Evolutionary conservation across 108 stramenopile species (phyloP).

Genomic region (Cyclostephanos invisitatus): DNA sequence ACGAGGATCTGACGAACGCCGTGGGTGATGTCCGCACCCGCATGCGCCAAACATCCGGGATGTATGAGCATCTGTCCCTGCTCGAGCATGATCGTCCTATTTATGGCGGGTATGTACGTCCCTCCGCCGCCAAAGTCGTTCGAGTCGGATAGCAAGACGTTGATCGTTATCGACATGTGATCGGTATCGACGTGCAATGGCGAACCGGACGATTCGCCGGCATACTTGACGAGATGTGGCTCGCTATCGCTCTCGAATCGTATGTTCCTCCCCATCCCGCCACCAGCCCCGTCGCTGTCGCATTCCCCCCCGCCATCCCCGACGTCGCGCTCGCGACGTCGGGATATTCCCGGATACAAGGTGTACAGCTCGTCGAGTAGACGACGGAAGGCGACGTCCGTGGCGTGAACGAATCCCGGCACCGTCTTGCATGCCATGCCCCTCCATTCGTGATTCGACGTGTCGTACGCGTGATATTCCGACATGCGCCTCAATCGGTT

Average conservation of each 20-base stretch:
- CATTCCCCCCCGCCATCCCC: too few species aligned
- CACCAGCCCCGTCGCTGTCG: too few species aligned
- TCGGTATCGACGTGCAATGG: slow-evolving; percentile 26
- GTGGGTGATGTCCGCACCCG: slow-evolving; percentile 34
- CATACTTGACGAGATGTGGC: slow-evolving; percentile 48
- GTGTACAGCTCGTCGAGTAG: neutral
- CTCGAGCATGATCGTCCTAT: slow-evolving; percentile 43
- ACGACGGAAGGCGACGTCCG: neutral
- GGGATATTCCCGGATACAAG: neutral
- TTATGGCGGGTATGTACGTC: slow-evolving; percentile 45
- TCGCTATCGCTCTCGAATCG: slow-evolving; percentile 30
- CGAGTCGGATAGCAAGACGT: slow-evolving; percentile 30
- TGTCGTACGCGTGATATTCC: slow-evolving; percentile 10
- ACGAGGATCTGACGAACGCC: slow-evolving; percentile 36
- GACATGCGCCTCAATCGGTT: slow-evolving; percentile 1
- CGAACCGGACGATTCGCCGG: slow-evolving; percentile 15
- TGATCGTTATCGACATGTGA: slow-evolving; percentile 41
- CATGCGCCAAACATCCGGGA: slow-evolving; percentile 39
- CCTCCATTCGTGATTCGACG: neutral
- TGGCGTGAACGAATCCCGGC: slow-evolving; percentile 2
- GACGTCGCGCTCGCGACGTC: too few species aligned
- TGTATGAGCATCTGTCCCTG: slow-evolving; percentile 53
- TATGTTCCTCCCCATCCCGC: neutral
- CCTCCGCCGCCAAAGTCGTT: slow-evolving; percentile 51
- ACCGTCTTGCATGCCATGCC: slow-evolving; percentile 18